These are phyloP conservation scores for Cyclotella sp. DNA, from an alignment of 108 stramenopile species.

Conservation along the genomic window DNA sequence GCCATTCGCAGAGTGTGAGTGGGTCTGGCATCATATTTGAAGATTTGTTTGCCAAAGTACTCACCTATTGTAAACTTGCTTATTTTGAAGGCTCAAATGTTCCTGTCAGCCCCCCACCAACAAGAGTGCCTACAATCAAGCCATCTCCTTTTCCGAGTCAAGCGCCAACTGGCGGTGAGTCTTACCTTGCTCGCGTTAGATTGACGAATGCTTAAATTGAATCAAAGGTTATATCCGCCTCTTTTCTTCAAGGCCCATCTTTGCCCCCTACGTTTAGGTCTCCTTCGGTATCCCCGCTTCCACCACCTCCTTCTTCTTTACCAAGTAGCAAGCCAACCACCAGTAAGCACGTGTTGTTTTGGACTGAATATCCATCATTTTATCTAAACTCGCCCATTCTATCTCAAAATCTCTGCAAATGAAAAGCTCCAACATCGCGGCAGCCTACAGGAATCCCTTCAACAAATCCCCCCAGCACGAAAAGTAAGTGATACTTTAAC, in stretches of 20 bases:
- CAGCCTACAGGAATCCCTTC: not conserved
- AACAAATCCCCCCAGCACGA: not conserved
- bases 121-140: constrained; percentile 7
- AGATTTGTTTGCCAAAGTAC: not conserved
- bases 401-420: too few species aligned
- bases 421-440: not conserved
- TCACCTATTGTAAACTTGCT: not conserved
- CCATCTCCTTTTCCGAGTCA: not conserved
- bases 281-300: not conserved
- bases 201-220: too few species aligned
- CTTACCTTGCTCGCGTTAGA: not conserved
- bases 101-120: not conserved
- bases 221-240: not conserved
- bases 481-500: not conserved
- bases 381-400: not conserved
- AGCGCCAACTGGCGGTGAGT: not conserved
- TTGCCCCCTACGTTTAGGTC: not conserved
- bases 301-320: not conserved
- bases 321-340: not conserved
- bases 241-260: not conserved
- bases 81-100: constrained; percentile 4
- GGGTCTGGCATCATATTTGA: not conserved
- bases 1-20: constrained; percentile 28
- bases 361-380: not conserved
- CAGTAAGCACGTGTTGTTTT: constrained; percentile 9